Evolutionary conservation across 441 rosid species (phyloP), one percentile per base, ranked within the genome.

Genomic region (Dalechampia spathulata): DNA sequence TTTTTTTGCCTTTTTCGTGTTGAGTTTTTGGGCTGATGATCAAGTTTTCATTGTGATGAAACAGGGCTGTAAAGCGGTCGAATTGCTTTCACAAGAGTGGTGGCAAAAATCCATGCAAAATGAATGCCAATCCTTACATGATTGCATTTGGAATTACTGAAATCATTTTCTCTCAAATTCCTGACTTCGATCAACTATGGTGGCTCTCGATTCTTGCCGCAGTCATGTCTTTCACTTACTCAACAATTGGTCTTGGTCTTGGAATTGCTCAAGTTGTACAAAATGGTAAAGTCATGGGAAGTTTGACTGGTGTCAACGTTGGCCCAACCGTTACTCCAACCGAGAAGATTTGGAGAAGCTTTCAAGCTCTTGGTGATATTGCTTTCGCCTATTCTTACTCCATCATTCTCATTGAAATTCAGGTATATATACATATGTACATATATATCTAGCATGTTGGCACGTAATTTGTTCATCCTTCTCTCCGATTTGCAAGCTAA

Each of bases 311-410:
- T 13, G 70, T 91, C 28, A 78, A 62, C 52, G 56, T 83, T 17
- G 87, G 85, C 21, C 28, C 73, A 22, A 34, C 73, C 12, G 86
- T 85, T 1, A 78, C 94, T 39, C 64, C 69, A 55, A 73, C 89
- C 8, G 76, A 92, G 4, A 92, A 92, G 69, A 72, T 89, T 6
- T 89, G 99, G 97, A 81, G 83, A 49, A 86, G 73, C 42, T 81
- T 83, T 58, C 94, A 87, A 56, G 94, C 96, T 27, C 87, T 90
- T 6, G 97, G 97, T 11, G 67, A 79, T 64, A 72, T 87, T 11
- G 96, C 97, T 32, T 90, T 90, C 59, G 97, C 94, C 26, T 87
- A 85, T 68, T 82, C 94, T 17, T 90, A 66, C 79, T 85, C 97
- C 13, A 53, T 83, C 36, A 76, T 90, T 60, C 96, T 87, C 53